phyloP scores from a whole-genome alignment of 768 basidiomycete species.

The Mycena epipterygia region DNA sequence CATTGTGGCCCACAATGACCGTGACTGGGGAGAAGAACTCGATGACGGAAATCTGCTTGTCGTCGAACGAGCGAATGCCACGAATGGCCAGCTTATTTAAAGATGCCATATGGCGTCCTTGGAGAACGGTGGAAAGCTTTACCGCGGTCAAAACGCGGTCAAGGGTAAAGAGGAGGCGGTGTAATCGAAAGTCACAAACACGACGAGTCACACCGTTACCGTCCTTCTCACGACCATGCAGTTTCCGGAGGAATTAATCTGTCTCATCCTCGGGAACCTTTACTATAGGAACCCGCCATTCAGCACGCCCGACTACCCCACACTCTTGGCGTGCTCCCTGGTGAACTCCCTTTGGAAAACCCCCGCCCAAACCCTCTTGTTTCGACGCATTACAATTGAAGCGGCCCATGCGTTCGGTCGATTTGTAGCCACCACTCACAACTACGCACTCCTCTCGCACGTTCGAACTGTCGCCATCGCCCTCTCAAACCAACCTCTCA shows the following conservation, averaged over 20 bases:
- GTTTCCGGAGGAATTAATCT: conserved; percentile 25
- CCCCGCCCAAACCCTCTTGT: conserved; percentile 35
- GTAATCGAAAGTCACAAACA: neutral
- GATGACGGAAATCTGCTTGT: conserved; percentile 93
- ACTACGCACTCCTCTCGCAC: conserved; percentile 12
- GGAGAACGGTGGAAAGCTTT: neutral
- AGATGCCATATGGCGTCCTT: conserved; percentile 21
- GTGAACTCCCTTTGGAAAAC: conserved; percentile 35
- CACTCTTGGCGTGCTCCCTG: conserved; percentile 29
- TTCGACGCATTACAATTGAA: conserved; percentile 18
- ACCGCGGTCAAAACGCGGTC: neutral
- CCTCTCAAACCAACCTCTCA: neutral
- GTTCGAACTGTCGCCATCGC: conserved; percentile 19
- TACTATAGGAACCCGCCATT: conserved; percentile 31
- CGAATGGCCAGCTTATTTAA: conserved; percentile 95
- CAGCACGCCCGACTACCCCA: conserved; percentile 34
- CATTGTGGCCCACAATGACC: conserved; percentile 98
- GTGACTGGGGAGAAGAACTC: conserved; percentile 98
- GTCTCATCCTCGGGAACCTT: conserved; percentile 35
- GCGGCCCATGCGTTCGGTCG: conserved; percentile 13
- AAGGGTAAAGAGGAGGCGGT: neutral
- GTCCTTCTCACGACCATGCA: conserved; percentile 2
- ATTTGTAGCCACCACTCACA: neutral
- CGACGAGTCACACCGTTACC: neutral
- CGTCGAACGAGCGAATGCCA: conserved; percentile 96